Conservation (phyloP, 371 early-diverging fungal species). For the Mucor piriformis region DNA sequence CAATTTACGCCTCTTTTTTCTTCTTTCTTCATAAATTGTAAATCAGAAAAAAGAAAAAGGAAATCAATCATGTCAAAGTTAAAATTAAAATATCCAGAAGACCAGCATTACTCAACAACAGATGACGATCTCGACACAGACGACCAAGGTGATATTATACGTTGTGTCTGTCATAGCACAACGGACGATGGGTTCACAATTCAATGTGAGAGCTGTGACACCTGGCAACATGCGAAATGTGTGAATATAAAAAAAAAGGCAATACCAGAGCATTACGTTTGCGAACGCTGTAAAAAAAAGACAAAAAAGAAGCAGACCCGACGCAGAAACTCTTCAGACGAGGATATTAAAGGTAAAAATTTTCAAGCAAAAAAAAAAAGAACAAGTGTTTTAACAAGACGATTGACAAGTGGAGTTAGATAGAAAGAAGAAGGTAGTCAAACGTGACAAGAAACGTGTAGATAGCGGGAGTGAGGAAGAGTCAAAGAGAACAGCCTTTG, state of each 20-base stretch:
- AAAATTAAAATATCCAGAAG: neutral
- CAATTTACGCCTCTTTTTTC: neutral
- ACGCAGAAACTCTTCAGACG: neutral
- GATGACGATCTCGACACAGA: constrained; percentile 1
- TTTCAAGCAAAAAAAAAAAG: neutral
- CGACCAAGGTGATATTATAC: constrained; percentile 54
- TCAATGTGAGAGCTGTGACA: constrained; percentile 92
- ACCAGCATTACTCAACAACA: neutral
- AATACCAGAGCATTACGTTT: constrained; percentile 76
- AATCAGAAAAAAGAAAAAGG: neutral
- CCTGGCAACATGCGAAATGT: constrained; percentile 96
- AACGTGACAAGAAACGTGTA: constrained; percentile 3
- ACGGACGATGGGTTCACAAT: constrained; percentile 99
- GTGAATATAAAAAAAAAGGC: constrained; percentile 44
- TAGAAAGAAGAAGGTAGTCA: constrained; percentile 1
- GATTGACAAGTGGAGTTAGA: neutral
- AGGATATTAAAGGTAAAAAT: constrained; percentile 4
- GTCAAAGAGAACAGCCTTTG: constrained; percentile 1
- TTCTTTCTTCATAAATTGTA: neutral
- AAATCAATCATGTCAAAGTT: constrained; percentile 1
- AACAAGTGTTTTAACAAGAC: neutral
- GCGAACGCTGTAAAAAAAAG: constrained; percentile 71
- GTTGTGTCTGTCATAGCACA: constrained; percentile 91
- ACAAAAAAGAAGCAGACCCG: neutral
- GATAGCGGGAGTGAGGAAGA: constrained; percentile 10